Evolutionary conservation across 176 grass and related monocot genomes (phyloP), one percentile per base, ranked within the genome.

Genomic region (Cymbopogon citratus): DNA sequence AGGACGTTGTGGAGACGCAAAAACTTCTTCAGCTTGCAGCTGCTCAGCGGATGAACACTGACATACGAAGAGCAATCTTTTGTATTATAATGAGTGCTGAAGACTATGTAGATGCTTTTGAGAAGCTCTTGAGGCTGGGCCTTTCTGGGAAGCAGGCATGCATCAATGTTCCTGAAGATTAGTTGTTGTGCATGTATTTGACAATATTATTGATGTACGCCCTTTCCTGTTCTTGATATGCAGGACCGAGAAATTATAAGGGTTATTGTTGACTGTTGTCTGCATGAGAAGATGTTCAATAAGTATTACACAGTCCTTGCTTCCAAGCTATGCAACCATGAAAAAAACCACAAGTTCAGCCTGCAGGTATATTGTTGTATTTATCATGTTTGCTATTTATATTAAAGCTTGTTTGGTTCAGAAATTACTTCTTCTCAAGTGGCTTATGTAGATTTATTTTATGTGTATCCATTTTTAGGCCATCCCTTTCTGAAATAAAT

Each of bases 291-390:
- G 87, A 81, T 91, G 76, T 98, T 98, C 82, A 98, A 98, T 75
- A 98, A 98, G 78, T 98, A 98, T 65, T 98, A 95, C 35, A 71
- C 65, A 1, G 73, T 95, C 71, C 86, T 98, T 27, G 96, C 89
- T 61, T 95, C 92, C 67, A 98, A 98, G 80, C 74, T 98, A 86
- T 98, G 96, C 62, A 90, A 57, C 80, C 83, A 98, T 84, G 90
- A 95, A 45, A 98, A 95, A 88, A 98, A 95, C 76, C 91, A 93
- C 60, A 98, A 98, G 83, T 98, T 98, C 76, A 98, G 89, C 70
- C 89, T 98, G 43, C 92, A 94, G 92, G 92, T 94, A 72, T 49
- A 33, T 34, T 75, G 31, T n/a, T 56, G 12, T 27, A 36, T 15
- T 70, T 36, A 36, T 48, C 29, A 12, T 69, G 19, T 69, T 75